Conservation (phyloP, 1,284 basidiomycete genomes). For the Heterobasidion irregulare region DNA sequence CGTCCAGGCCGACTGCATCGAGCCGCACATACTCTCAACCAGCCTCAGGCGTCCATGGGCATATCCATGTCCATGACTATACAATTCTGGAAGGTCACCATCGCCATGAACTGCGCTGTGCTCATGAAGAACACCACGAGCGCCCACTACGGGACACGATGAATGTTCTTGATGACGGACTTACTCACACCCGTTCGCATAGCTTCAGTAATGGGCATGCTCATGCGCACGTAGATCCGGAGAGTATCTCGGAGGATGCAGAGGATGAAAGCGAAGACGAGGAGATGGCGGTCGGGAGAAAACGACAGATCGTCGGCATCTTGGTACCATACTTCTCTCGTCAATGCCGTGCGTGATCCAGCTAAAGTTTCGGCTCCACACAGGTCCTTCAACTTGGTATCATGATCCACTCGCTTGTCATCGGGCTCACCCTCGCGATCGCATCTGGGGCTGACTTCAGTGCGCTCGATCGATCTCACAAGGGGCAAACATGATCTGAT, state of each 20-base stretch:
- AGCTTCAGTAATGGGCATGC: conserved; percentile 9
- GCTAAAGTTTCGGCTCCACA: background rate
- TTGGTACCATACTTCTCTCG: conserved; percentile 30
- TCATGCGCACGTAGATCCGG: conserved; percentile 18
- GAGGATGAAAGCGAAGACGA: conserved; percentile 15
- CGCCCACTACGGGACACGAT: conserved; percentile 14
- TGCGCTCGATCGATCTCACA: conserved; percentile 23
- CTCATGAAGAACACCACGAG: conserved; percentile 28
- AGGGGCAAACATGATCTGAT: conserved; percentile 3
- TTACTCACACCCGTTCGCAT: conserved; percentile 1
- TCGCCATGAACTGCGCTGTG: conserved; percentile 28
- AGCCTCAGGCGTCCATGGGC: background rate
- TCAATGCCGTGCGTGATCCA: background rate
- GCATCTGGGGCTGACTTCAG: conserved; percentile 62
- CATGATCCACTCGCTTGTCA: conserved; percentile 77
- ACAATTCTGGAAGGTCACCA: conserved; percentile 30
- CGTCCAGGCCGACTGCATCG: background rate
- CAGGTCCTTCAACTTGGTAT: conserved; percentile 72
- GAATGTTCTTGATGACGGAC: conserved; percentile 9
- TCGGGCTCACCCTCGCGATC: conserved; percentile 65
- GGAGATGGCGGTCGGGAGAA: conserved; percentile 34
- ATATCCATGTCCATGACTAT: background rate
- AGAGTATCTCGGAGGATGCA: conserved; percentile 16
- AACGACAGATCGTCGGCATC: conserved; percentile 55
- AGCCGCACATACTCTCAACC: background rate